Conservation (phyloP, 1,284 basidiomycete genomes). For the Inonotus obliquus region DNA sequence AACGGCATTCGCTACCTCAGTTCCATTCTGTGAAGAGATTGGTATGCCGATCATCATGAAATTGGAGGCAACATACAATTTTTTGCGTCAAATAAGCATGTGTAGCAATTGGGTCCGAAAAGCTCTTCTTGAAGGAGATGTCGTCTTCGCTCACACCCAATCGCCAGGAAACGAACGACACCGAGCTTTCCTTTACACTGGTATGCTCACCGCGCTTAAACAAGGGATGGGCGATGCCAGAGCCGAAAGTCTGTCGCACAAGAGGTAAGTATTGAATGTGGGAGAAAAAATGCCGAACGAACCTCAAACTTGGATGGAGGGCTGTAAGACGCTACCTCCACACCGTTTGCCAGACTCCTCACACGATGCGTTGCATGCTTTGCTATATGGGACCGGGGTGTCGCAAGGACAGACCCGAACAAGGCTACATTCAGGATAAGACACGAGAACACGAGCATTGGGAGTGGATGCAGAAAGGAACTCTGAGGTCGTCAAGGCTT, state of each 20-base stretch:
- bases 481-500: too few species aligned
- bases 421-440: neutral
- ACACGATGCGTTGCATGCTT: conserved; percentile 4
- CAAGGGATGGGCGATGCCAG: conserved; percentile 31
- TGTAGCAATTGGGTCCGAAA: conserved; percentile 27
- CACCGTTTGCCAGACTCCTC: neutral
- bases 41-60: neutral
- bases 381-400: neutral
- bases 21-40: conserved; percentile 32
- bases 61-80: conserved; percentile 31
- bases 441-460: neutral
- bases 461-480: too few species aligned
- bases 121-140: conserved; percentile 34
- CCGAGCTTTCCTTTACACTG: conserved; percentile 30
- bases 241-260: neutral
- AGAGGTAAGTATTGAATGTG: neutral
- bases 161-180: conserved; percentile 32
- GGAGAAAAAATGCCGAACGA: neutral
- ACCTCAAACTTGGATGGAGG: conserved; percentile 5
- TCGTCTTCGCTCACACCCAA: conserved; percentile 28
- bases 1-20: conserved; percentile 44
- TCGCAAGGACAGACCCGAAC: neutral
- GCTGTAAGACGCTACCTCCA: neutral
- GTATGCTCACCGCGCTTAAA: conserved; percentile 27
- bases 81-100: conserved; percentile 39